Evolutionary conservation across 352 stramenopile genomes (phyloP), one percentile per base, ranked within the genome.

Genomic region (Aphanomyces cochlioides): DNA sequence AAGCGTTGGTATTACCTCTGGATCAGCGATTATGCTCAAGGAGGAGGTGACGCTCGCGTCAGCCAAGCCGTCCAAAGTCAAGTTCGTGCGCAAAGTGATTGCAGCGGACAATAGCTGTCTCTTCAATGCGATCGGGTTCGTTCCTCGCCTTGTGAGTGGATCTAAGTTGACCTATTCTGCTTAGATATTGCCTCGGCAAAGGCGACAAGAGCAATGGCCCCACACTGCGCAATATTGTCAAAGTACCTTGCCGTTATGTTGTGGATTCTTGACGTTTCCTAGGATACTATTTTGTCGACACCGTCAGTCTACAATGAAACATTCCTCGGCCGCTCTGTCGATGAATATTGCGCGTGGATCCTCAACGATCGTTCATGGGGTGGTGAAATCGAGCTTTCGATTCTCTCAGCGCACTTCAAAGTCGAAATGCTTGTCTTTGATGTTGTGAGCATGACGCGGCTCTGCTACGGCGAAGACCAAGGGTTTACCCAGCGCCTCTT

Each of bases 351-450:
- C 61, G 80, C 82, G 34, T 95, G 87, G 85, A 95, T 95, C 66
- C 77, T 83, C 66, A 81, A 93, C 67, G 77, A 87, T 68, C 83
- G 89, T 56, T 92, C 85, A 6, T 95, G 87, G 87, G 87, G 85
- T 39, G 87, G 87, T 4, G 87, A 95, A 75, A 95, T 95, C 71
- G 87, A 95, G 70, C 66, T 95, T 36, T 93, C 84, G 17, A 93
- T 95, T 57, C 64, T 95, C 38, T 90, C 82, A n/a, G 77, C 77
- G 45, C 80, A 85, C 71, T 93, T 85, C 59, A 82, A 85, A 28
- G 73, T 95, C 41, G 85, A 95, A 65, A 92, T 92, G 67, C 84
- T 93, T 19, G 85, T 93, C 12, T 93, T 93, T 69, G 85, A 93
- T 53, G 84, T 93, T 38, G 92, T 83, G 54, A 91, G 86, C 66